These are phyloP conservation scores for Hypoxylon sp. DNA, from an alignment of 2,329 filamentous ascomycete genomes.

Conservation along the genomic window DNA sequence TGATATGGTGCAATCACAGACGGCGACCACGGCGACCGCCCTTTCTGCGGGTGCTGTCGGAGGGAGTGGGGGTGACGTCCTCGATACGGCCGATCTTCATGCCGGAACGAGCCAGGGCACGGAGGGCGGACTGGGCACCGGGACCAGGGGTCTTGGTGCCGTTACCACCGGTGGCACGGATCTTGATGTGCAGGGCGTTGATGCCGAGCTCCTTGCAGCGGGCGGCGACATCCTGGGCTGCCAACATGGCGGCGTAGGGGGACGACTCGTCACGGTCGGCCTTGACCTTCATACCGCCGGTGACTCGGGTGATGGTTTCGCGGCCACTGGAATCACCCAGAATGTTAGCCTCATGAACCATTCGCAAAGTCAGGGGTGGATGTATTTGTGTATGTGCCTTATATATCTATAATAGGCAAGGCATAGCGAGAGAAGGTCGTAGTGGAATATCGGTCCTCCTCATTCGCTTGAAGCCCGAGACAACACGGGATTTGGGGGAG, in stretches of 20 bases:
- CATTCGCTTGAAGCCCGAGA: constrained; percentile 31
- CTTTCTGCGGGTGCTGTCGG: constrained; percentile 99
- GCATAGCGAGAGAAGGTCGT: constrained; percentile 39
- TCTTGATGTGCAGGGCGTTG: constrained; percentile 99
- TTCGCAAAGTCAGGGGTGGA: constrained; percentile 42
- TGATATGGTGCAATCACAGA: constrained; percentile 78
- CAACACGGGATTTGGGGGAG: constrained; percentile 2
- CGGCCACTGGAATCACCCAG: constrained; percentile 88
- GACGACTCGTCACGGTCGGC: constrained; percentile 99
- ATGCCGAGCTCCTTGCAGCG: constrained; percentile 81
- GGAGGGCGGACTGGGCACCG: constrained; percentile 98
- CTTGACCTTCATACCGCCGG: constrained; percentile 99
- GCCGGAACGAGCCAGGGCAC: constrained; percentile 97
- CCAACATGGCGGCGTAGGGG: constrained; percentile 99
- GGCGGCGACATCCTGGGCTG: constrained; percentile 95
- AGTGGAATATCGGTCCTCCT: constrained; percentile 32
- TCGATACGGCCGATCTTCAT: constrained; percentile 99
- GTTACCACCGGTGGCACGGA: constrained; percentile 99
- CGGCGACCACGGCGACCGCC: constrained; percentile 99
- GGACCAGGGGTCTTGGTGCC: constrained; percentile 99
- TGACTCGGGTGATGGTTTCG: constrained; percentile 99
- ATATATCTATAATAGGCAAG: constrained; percentile 3
- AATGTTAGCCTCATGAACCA: constrained; percentile 70
- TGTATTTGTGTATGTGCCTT: constrained; percentile 21
- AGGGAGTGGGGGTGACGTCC: constrained; percentile 99